Evolutionary conservation across 164 flowering plant genomes (phyloP), one percentile per base, ranked within the genome.

Genomic region (Hamamelis virginiana): DNA sequence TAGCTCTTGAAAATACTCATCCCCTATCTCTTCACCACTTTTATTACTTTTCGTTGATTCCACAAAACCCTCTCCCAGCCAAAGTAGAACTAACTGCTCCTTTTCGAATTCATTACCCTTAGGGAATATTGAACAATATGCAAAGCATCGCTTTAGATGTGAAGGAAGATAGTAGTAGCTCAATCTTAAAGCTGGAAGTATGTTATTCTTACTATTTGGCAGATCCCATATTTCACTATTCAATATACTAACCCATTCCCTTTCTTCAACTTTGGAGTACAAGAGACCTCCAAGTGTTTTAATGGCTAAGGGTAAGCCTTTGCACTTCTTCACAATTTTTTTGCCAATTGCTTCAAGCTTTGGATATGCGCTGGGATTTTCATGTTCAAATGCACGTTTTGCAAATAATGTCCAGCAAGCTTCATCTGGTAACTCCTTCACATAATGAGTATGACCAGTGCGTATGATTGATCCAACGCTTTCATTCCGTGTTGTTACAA

Each of bases 281-380:
- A 78, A 28, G 9, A 81, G 64, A n/a, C 70, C 64, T 0, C 80
- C 84, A n/a, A n/a, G n/a, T n/a, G n/a, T n/a, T n/a, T n/a, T n/a
- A n/a, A n/a, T n/a, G n/a, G n/a, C n/a, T n/a, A n/a, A n/a, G n/a
- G n/a, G n/a, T n/a, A n/a, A n/a, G n/a, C n/a, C n/a, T n/a, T n/a
- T n/a, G n/a, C n/a, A n/a, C n/a, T n/a, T n/a, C n/a, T n/a, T n/a
- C n/a, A n/a, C n/a, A n/a, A n/a, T n/a, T n/a, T n/a, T n/a, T n/a
- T n/a, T n/a, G n/a, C n/a, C n/a, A n/a, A n/a, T n/a, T n/a, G n/a
- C n/a, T n/a, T n/a, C n/a, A n/a, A n/a, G n/a, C n/a, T n/a, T n/a
- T n/a, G n/a, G n/a, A n/a, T n/a, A n/a, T n/a, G n/a, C n/a, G n/a
- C n/a, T n/a, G n/a, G n/a, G n/a, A n/a, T n/a, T n/a, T n/a, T n/a